Base-by-base conservation (phyloP, 2,329 filamentous ascomycete species). In the Capronia coronata region DNA sequence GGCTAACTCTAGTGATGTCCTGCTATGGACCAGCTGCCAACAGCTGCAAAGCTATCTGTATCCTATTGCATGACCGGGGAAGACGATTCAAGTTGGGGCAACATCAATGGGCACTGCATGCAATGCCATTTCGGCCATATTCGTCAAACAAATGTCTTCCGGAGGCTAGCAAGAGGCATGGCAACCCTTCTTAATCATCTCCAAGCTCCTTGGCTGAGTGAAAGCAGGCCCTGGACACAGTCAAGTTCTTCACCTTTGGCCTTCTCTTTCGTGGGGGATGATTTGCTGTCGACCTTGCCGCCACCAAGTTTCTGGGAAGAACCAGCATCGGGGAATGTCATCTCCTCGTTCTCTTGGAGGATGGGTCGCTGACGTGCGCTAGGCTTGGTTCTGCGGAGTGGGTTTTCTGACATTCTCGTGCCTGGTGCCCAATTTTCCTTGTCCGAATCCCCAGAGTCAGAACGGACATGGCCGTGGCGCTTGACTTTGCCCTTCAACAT, bases 161-260 rank as follows among this genome's bases (percentile, higher is more conserved):
- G 7, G 37, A 16, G 25, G 44, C 38, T 21, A 39, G 22, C 42
- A 21, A 23, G 25, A 22, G 14, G 35, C 23, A 32, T 32, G 23
- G 9, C 32, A 6, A 29, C 5, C 2, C 19, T 32, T 32, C 13
- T 32, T 7, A 10, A 39, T 77, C 68, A 85, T 63, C 80, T 78
- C 89, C 90, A 96, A 63, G 87, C 87, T n/a, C 90, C 91, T 69
- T 94, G 87, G 62, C 88, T 94, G 39, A 97, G 74, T 43, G 87
- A 91, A 55, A 96, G 67, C 56, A 97, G 69, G n/a, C 88, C 88
- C 47, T 91, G 87, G 40, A 95, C 84, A 63, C 88, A 94, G 64
- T 94, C 88, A 66, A 94, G 75, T 64, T 96, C 91, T 49, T 82
- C 79, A 64, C 81, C 83, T 68, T 88, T 87, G 11, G 51, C 57